Evolutionary conservation across 2,329 filamentous ascomycete species (phyloP), one percentile per base, ranked within the genome.

Genomic region (Trichothecium roseum): DNA sequence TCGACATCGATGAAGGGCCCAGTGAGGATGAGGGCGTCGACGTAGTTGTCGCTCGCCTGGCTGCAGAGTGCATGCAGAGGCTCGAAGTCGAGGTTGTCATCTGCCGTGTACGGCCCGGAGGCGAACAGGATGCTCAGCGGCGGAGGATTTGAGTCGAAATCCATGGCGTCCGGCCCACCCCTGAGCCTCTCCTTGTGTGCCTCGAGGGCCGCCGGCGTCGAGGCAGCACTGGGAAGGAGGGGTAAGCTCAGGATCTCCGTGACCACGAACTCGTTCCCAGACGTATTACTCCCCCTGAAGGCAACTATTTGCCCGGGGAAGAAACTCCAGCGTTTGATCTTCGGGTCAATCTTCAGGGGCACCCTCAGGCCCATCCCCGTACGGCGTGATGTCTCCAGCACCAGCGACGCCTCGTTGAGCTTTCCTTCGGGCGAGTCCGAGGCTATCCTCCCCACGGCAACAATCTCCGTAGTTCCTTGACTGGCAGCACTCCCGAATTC

Each of bases 281-380:
- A 86, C 15, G 86, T 78, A 53, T 98, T 98, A 47, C 78, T 86
- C 7, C 91, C 91, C 41, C 73, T 73, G 18, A 96, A 60, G 6
- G 89, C 91, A 20, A 94, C 85, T 35, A 96, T 86, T 53, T 96
- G 88, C 5, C 91, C 91, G 0, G 89, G 91, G 54, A 96, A 96
- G 63, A 96, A 85, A 52, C 85, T 81, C 59, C 82, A 91, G 2
- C 72, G 44, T 20, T 68, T 62, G 2, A 94, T 56, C 3, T 71
- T 71, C 10, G n/a, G n/a, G 40, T 81, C 73, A 38, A 95, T 64
- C 44, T 85, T 84, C 14, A 98, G 59, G 4, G 86, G 84, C 20
- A 95, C 74, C 39, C 91, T 74, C 38, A 84, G 64, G 4, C 88
- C 91, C 43, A 81, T 84, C 26, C 91, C 91, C 47, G 78, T 84